Percentiles rank a stretch among this genome's conserved stretches.
Conservation (phyloP, 2,329 filamentous ascomycete species). For the Colletotrichum sp. region DNA sequence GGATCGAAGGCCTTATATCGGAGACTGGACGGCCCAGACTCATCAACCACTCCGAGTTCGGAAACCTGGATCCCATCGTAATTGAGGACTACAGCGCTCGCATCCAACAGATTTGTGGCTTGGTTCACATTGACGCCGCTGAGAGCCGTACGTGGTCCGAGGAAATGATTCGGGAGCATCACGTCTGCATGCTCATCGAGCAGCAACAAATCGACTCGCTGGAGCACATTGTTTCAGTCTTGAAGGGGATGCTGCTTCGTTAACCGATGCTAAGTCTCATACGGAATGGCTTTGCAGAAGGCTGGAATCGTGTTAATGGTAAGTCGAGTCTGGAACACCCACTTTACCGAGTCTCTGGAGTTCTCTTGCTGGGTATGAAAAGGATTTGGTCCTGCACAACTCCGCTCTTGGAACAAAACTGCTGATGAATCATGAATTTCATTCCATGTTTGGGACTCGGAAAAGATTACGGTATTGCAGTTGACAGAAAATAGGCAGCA, state of each 20-base stretch:
- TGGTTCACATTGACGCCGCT: constrained; percentile 16
- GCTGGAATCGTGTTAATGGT: not conserved
- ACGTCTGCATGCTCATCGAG: constrained; percentile 6
- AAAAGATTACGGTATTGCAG: not conserved
- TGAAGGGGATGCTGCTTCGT: not conserved
- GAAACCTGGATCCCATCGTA: constrained; percentile 24
- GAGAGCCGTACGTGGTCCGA: not conserved
- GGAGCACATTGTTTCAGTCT: not conserved
- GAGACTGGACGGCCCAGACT: not conserved
- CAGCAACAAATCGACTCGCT: constrained; percentile 13
- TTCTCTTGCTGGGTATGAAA: not conserved
- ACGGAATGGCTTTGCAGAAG: not conserved
- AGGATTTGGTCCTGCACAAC: not conserved
- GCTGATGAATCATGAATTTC: not conserved
- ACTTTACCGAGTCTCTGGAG: not conserved
- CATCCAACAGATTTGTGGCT: constrained; percentile 24
- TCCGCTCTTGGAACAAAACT: not conserved
- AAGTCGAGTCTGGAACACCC: not conserved
- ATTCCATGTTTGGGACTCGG: not conserved
- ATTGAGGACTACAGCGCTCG: constrained; percentile 26
- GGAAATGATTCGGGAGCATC: constrained; percentile 7
- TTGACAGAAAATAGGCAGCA: not conserved
- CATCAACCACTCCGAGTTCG: constrained; percentile 26
- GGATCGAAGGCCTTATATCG: constrained; percentile 22
- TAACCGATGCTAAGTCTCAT: not conserved